A percentile compares a stretch with the other conserved stretches of the same genome.
These are phyloP conservation scores for Acanthochlamys bracteata DNA, from an alignment of 106 monocot species.

Conservation along the genomic window DNA sequence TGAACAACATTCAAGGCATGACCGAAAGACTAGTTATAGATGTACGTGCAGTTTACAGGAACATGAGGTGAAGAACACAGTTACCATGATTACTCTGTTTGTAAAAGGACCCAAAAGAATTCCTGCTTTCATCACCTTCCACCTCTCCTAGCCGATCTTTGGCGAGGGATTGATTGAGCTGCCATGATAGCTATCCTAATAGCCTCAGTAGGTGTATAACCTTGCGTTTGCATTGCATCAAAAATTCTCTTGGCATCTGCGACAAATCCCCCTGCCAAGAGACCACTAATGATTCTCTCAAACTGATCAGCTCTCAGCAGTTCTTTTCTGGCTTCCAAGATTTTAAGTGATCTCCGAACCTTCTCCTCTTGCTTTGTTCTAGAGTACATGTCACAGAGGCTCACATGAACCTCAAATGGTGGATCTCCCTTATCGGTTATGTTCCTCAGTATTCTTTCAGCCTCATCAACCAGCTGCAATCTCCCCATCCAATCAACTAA, in stretches of 20 bases:
- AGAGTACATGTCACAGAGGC: conserved; percentile 72
- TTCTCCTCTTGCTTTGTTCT: conserved; percentile 35
- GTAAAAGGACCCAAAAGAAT: no score
- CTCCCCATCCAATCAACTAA: conserved; percentile 78
- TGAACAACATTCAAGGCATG: no score
- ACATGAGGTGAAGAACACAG: no score
- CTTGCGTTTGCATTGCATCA: conserved; percentile 41
- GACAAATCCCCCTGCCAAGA: conserved; percentile 39
- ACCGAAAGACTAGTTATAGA: no score
- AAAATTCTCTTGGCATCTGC: conserved; percentile 51
- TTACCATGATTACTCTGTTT: no score
- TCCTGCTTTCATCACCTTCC: not conserved
- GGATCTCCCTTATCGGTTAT: conserved; percentile 46
- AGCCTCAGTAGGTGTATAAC: conserved; percentile 36
- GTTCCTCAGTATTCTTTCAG: conserved; percentile 39
- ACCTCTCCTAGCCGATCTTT: conserved; percentile 6
- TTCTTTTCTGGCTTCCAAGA: conserved; percentile 49
- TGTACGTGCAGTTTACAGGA: no score
- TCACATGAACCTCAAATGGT: conserved; percentile 52
- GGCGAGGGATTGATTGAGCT: conserved; percentile 22
- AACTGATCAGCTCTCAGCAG: conserved; percentile 45
- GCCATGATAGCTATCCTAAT: conserved; percentile 26
- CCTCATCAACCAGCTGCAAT: conserved; percentile 76
- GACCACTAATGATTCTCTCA: conserved; percentile 55
- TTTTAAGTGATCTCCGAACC: conserved; percentile 34